These are phyloP conservation scores for Aspergillus uvarum DNA, from an alignment of 2,329 filamentous ascomycete species.

Conservation along the genomic window DNA sequence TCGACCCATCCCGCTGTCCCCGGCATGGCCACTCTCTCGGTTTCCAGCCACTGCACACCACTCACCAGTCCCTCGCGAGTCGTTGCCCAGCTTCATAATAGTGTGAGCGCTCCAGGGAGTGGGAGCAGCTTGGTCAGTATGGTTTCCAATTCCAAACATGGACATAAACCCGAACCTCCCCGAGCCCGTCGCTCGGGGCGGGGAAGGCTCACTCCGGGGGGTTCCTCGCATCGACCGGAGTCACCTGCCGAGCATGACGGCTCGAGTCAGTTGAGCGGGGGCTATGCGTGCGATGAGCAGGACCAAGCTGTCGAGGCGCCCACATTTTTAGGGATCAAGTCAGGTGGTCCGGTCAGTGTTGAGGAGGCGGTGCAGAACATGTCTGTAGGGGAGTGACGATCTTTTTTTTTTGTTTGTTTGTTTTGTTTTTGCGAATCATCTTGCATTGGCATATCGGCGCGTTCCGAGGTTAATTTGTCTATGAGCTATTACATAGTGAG, in stretches of 20 bases:
- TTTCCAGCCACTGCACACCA: constrained; percentile 29
- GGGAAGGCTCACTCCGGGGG: constrained; percentile 26
- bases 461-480: neutral
- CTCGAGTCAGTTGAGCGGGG: neutral
- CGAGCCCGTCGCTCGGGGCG: constrained; percentile 44
- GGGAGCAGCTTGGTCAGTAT: constrained; percentile 1
- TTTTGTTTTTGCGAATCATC: neutral
- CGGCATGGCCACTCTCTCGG: neutral
- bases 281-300: neutral
- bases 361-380: constrained; percentile 38
- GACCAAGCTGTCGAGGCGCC: neutral
- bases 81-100: constrained; percentile 3
- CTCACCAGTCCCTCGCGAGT: constrained; percentile 17
- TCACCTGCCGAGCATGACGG: constrained; percentile 9
- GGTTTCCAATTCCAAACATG: constrained; percentile 18
- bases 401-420: neutral
- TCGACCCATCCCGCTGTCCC: constrained; percentile 27
- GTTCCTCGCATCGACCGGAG: constrained; percentile 26
- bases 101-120: neutral
- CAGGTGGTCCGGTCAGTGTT: constrained; percentile 25
- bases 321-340: constrained; percentile 4
- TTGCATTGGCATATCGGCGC: neutral
- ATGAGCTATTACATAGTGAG: too few relatives aligned
- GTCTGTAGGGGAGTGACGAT: constrained; percentile 13
- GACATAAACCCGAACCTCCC: constrained; percentile 41